Percentiles rank a stretch among this genome's conserved stretches.
phyloP scores from a whole-genome alignment of 371 early-diverging fungal species.

The Circinella umbellata region DNA sequence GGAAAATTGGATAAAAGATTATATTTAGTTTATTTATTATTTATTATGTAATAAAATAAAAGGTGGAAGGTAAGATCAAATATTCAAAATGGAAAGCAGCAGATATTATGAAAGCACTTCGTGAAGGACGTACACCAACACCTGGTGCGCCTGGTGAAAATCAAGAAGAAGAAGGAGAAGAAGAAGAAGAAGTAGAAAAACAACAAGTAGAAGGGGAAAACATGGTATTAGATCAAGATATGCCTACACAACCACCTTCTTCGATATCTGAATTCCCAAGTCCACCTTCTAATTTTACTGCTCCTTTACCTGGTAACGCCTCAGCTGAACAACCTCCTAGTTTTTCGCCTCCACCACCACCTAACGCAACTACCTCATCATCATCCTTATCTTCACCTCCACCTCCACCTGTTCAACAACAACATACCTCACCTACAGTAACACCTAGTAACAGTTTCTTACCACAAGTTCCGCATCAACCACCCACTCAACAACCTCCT shows the following conservation, averaged over 20 bases:
- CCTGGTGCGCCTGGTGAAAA: slow-evolving; percentile 66
- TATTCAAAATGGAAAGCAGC: slow-evolving; percentile 96
- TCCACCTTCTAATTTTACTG: slow-evolving; percentile 56
- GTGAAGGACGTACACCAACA: slow-evolving; percentile 82
- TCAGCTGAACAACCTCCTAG: slow-evolving; percentile 15
- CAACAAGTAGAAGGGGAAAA: slow-evolving; percentile 20
- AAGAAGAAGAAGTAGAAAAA: background rate
- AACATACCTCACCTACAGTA: background rate
- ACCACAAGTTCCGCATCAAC: slow-evolving; percentile 21
- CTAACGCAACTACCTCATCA: slow-evolving; percentile 21
- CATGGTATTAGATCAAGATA: slow-evolving; percentile 1
- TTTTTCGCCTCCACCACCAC: slow-evolving; percentile 34
- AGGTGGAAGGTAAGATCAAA: slow-evolving; percentile 87
- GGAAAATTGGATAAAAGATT: background rate
- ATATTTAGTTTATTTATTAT: too few species aligned
- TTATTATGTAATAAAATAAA: background rate
- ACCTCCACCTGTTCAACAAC: slow-evolving; percentile 9
- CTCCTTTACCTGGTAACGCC: slow-evolving; percentile 30
- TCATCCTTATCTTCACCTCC: slow-evolving; percentile 14
- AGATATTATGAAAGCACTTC: slow-evolving; percentile 89
- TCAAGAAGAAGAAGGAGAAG: slow-evolving; percentile 18
- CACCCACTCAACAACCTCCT: slow-evolving; percentile 13
- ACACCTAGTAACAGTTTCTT: slow-evolving; percentile 30
- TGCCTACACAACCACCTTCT: slow-evolving; percentile 25
- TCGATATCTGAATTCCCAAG: slow-evolving; percentile 55